These are phyloP conservation scores for Coniophora puteana DNA, from an alignment of 1,284 basidiomycete species.

Conservation along the genomic window DNA sequence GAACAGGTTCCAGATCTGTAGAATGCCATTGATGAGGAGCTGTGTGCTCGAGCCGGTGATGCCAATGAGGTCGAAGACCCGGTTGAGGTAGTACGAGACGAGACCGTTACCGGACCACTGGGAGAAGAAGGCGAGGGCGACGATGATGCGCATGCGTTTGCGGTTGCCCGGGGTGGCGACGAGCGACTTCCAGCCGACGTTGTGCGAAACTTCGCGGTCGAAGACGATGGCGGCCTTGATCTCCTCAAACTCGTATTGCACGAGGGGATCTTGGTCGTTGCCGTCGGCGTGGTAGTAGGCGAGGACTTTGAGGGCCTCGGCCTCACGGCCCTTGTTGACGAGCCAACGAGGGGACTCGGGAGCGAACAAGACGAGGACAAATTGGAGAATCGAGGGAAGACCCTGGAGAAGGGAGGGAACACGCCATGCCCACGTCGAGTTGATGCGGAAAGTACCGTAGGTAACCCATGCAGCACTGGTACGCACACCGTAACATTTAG, in stretches of 20 bases:
- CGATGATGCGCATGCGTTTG: constrained; percentile 64
- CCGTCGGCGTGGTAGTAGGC: constrained; percentile 77
- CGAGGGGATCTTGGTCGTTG: constrained; percentile 62
- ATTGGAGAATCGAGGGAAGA: constrained; percentile 58
- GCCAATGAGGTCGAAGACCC: constrained; percentile 69
- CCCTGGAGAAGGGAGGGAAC: constrained; percentile 67
- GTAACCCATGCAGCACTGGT: constrained; percentile 70
- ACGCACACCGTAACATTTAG: constrained; percentile 19
- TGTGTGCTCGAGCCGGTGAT: constrained; percentile 60
- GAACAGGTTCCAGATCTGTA: constrained; percentile 72
- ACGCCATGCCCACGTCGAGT: constrained; percentile 70
- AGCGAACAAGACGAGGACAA: constrained; percentile 53
- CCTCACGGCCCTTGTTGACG: constrained; percentile 60
- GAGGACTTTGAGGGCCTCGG: constrained; percentile 55
- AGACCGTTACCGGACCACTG: constrained; percentile 77
- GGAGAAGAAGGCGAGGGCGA: constrained; percentile 69
- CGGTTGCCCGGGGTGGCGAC: constrained; percentile 59
- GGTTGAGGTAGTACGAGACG: constrained; percentile 72
- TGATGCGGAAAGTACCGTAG: constrained; percentile 68
- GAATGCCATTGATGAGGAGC: constrained; percentile 68
- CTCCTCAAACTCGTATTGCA: constrained; percentile 71
- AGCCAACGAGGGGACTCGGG: constrained; percentile 76
- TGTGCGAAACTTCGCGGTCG: constrained; percentile 51
- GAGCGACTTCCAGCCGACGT: constrained; percentile 60
- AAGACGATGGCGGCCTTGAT: constrained; percentile 72